Conservation (phyloP, 768 basidiomycete species). For the Nidula microcarpa region DNA sequence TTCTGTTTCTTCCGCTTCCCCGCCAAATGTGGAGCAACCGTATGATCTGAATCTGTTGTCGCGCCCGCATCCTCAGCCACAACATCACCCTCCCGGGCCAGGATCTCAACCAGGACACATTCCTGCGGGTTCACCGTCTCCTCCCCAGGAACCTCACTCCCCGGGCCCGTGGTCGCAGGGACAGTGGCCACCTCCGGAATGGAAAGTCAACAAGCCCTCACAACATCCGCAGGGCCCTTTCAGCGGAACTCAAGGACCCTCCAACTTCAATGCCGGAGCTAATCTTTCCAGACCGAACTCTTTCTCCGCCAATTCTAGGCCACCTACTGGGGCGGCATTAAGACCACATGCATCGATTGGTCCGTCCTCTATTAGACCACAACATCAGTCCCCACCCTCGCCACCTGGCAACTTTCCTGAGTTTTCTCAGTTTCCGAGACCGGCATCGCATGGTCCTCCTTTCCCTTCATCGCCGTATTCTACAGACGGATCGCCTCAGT, state of each 20-base stretch:
- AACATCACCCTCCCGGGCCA: not conserved
- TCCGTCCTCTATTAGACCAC: not conserved
- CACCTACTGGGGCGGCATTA: constrained; percentile 11
- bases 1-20: no score
- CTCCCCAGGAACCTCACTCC: constrained; percentile 5
- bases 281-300: constrained; percentile 29
- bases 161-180: constrained; percentile 19
- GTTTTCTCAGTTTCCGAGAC: no score
- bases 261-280: constrained; percentile 17
- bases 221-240: constrained; percentile 9
- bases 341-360: constrained; percentile 19
- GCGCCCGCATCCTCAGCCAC: no score
- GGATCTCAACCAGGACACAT: not conserved
- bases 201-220: constrained; percentile 21
- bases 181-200: constrained; percentile 43
- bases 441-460: no score
- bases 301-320: constrained; percentile 15
- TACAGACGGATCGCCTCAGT: not conserved
- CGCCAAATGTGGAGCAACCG: no score
- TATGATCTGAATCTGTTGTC: no score
- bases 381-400: not conserved
- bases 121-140: not conserved
- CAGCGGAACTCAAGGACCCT: constrained; percentile 8
- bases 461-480: no score
- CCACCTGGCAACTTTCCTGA: not conserved